A percentile compares a stretch with the other conserved stretches of the same genome.
These are phyloP conservation scores for Plantago lanceolata DNA, from an alignment of 305 asterid genomes.

Conservation along the genomic window DNA sequence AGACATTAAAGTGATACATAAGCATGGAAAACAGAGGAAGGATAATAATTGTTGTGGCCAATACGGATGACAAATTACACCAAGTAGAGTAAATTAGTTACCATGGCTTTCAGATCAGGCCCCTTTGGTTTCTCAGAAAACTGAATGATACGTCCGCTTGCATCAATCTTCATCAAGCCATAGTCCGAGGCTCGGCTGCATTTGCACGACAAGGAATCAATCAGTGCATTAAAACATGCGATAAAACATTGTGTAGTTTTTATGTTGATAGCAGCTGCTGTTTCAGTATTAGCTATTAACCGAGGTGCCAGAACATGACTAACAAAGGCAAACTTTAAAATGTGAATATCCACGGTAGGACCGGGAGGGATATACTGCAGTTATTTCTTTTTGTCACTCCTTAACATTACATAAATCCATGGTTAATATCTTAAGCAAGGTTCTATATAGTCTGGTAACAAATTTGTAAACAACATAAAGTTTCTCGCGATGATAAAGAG, in stretches of 20 bases:
- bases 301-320: too few species aligned
- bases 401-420: neutral
- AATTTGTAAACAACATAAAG: neutral
- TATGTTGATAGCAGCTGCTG: constrained; percentile 1
- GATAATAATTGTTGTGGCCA: neutral
- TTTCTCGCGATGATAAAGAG: neutral
- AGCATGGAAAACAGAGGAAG: constrained; percentile 12
- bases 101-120: constrained; percentile 67
- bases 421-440: neutral
- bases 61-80: neutral
- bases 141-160: constrained; percentile 61
- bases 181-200: constrained; percentile 89
- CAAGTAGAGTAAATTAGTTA: constrained; percentile 15
- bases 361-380: too few species aligned
- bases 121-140: constrained; percentile 96
- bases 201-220: constrained; percentile 16
- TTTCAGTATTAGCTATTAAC: neutral
- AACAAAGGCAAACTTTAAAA: too few species aligned
- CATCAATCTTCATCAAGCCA: constrained; percentile 84
- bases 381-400: too few species aligned
- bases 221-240: neutral
- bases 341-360: too few species aligned
- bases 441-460: neutral
- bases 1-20: neutral
- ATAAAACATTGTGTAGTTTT: neutral